Conservation (phyloP, 768 basidiomycete genomes). For the Lactifluus subvellereus region DNA sequence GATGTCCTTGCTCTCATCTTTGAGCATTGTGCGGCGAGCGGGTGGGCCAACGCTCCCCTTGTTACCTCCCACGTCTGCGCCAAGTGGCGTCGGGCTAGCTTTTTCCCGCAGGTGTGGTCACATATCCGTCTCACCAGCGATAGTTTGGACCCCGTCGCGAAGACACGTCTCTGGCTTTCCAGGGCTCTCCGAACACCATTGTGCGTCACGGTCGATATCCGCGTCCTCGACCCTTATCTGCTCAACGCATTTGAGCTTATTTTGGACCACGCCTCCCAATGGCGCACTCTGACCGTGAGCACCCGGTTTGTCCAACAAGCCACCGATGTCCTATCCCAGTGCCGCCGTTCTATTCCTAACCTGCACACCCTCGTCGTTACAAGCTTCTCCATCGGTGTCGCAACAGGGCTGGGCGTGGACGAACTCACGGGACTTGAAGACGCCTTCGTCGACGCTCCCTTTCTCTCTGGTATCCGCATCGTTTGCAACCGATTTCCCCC, state of each 20-base stretch:
- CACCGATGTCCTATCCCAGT: conserved; percentile 37
- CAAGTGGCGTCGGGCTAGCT: conserved; percentile 50
- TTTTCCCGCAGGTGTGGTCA: conserved; percentile 52
- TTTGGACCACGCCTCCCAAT: conserved; percentile 36
- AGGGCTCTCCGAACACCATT: conserved; percentile 42
- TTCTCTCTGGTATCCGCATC: conserved; percentile 25
- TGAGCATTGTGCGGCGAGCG: conserved; percentile 43
- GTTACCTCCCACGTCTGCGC: conserved; percentile 54
- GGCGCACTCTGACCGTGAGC: conserved; percentile 41
- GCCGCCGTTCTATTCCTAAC: conserved; percentile 34
- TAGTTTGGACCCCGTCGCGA: conserved; percentile 36
- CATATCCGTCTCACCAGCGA: conserved; percentile 48
- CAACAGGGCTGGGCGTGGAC: conserved; percentile 2
- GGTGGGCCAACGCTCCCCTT: conserved; percentile 51
- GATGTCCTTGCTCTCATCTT: conserved; percentile 54
- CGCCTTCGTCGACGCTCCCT: conserved; percentile 33
- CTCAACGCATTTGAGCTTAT: conserved; percentile 31
- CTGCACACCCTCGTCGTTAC: conserved; percentile 33
- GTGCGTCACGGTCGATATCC: conserved; percentile 38
- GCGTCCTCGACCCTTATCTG: conserved; percentile 32
- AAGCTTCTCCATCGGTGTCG: conserved; percentile 16
- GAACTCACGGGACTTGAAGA: conserved; percentile 17
- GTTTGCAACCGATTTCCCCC: conserved; percentile 19
- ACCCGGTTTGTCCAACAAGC: conserved; percentile 36
- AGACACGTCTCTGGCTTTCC: conserved; percentile 47